Base-by-base conservation (phyloP, 768 basidiomycete species). In the Calvatia gigantea region DNA sequence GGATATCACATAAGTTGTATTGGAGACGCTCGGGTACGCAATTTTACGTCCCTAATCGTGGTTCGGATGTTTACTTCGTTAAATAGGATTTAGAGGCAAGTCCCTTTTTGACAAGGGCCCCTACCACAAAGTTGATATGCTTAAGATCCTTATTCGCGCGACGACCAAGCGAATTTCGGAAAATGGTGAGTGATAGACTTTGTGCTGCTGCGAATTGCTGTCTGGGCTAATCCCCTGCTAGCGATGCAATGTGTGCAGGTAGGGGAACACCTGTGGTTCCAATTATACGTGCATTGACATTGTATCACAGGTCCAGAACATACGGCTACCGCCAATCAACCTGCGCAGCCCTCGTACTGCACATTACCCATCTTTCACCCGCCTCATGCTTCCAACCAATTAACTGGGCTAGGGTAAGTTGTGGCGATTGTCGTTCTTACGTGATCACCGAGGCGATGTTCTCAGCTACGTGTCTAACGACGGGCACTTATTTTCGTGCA, bases 11-110 rank as follows among this genome's bases (percentile, higher is more conserved):
- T 57, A 68, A 64, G 25, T 60, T 86, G 29, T 78, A 75, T 59
- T 86, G 84, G 84, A 73, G 74, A 56, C 74, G 84, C n/a, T 74
- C 75, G 57, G 85, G 84, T 83, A 52, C 29, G 74, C 65, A 19
- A 9, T 23, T 29, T 2, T 43, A 42, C 39, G 39, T 21, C 39
- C 12, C 5, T 42, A 21, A 12, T 14, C n/a, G n/a, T n/a, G n/a
- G n/a, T 42, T 23, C n/a, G n/a, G n/a, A n/a, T n/a, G n/a, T n/a
- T n/a, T n/a, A n/a, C n/a, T n/a, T n/a, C n/a, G n/a, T n/a, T n/a
- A n/a, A n/a, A n/a, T n/a, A n/a, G n/a, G n/a, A n/a, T n/a, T n/a
- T n/a, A n/a, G n/a, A n/a, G n/a, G n/a, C n/a, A n/a, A n/a, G n/a
- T n/a, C n/a, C n/a, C n/a, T n/a, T n/a, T n/a, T n/a, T n/a, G n/a